Base-by-base conservation (phyloP, 371 early-diverging fungal species). In the Sporodiniella umbellata region DNA sequence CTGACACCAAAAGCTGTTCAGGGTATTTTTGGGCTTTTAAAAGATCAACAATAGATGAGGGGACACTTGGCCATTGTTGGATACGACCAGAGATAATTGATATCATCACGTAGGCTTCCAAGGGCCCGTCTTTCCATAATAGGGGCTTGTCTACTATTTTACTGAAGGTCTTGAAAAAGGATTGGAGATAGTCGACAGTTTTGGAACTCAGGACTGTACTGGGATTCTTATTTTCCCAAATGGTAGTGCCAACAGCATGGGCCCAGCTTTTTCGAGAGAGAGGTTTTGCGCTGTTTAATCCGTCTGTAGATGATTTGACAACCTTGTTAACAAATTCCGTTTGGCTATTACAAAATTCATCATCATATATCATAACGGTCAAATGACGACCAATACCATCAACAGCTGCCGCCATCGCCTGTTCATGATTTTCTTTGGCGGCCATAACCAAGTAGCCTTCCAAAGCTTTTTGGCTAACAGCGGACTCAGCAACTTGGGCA, bases 341-440 rank as follows among this genome's bases (percentile, higher is more conserved):
- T 43, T 65, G 51, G 1, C 49, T 60, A 1, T 68, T 58, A 19
- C 76, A 54, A 14, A 77, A 81, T 40, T 70, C 74, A 38, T 70
- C 76, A 11, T 69, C 54, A 28, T 75, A 67, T 17, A 91, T 59
- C 18, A 87, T 57, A 0, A 78, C 74, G 2, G 64, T 52, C 17
- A 86, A 50, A 40, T 92, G 93, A 42, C 62, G 47, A 8, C 84
- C 80, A 7, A 83, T 64, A 18, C 88, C 83, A 26, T 78, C 66
- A 10, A 93, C 78, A 33, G 84, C 81, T 49, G 83, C 69, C 1
- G 70, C 52, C 39, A 87, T 78, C 10, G 85, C 84, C 25, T 75
- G 67, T 47, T 94, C 95, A 37, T 87, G 83, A 22, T 87, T 73
- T 59, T 95, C 95, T 66, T 93, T 93, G 40, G 68, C 67, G 6